Evolutionary conservation across 2,329 filamentous ascomycete species (phyloP), one percentile per base, ranked within the genome.

Genomic region (Ophioceras dolichostomum): DNA sequence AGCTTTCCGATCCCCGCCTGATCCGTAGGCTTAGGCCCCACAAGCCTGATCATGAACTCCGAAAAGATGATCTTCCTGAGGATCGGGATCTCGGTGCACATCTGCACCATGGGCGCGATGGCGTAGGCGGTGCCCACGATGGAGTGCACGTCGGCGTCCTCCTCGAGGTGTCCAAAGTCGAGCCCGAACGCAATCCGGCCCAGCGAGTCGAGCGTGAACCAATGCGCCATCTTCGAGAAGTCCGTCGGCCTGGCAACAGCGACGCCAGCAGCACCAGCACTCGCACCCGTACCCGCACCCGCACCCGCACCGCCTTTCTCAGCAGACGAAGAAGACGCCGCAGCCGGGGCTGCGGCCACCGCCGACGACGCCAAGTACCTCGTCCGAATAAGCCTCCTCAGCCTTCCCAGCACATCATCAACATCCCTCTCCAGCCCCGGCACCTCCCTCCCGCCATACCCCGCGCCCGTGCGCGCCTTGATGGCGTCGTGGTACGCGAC

Each of bases 331-430:
- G n/a, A n/a, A n/a, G n/a, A n/a, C n/a, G n/a, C n/a, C n/a, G n/a
- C n/a, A n/a, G n/a, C n/a, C n/a, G n/a, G n/a, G n/a, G 24, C 17
- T 21, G 21, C 18, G 16, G 14, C 34, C 24, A 21, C 40, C 10
- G 35, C 52, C 20, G 54, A 50, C n/a, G 43, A 55, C 5, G 53
- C 54, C 16, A 59, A 44, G 38, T 68, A 67, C 40, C 59, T 63
- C 28, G 40, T 44, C 32, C 52, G 51, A 34, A 67, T 59, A 10
- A 67, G 52, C 6, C 50, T 41, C 18, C 66, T 36, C 2, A 68
- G 45, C 22, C 64, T 24, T 9, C 14, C 19, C n/a, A 40, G 18
- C 28, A 29, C 24, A 5, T 26, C 16, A 33, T 40, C 38, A 5
- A 36, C 13, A 26, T 22, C 26, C 28, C 30, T 7, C 39, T 38